Evolutionary conservation across 257 asterid genomes (phyloP), one percentile per base, ranked within the genome.

Genomic region (Lycium ferocissimum): DNA sequence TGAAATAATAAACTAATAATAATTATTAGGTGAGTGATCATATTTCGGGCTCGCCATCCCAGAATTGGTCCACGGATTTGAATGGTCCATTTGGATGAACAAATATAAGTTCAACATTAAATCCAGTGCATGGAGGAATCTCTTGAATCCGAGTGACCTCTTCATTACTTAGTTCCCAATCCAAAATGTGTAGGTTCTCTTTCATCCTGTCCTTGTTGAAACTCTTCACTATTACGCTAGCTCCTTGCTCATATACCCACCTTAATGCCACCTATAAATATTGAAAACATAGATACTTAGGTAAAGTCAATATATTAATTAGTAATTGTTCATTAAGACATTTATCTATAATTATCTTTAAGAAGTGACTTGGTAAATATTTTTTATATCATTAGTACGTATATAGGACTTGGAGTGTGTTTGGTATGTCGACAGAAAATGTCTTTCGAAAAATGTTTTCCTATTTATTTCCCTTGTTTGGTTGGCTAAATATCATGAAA

Each of bases 41-140:
- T 26, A 26, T 26, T 26, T 26, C 33, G 33, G 33, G 33, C 82
- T 91, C 92, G 6, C 89, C 92, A 88, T 92, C 92, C 93, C 92
- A 92, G 15, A 91, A 81, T 81, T 89, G 88, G 7, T 87, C 84
- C 6, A 65, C 3, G 1, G 95, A 82, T 83, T 89, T 88, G 83
- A 84, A 54, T 20, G 83, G 93, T 18, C 92, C 95, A 13, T 84
- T 85, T 51, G 87, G 88, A 54, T 82, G 84, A 56, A 87, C 35
- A 79, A 83, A 87, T 0, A 9, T 5, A 0, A 26, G 33, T 26
- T 87, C 86, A 2, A 73, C 90, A 15, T 5, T 53, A 26, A 15
- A 7, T 53, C 87, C 89, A 84, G 73, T 88, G 3, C 58, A 9
- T 70, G 88, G 91, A 71, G 90, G 86, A 45, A 90, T 89, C 58